phyloP scores from a whole-genome alignment of 2,329 filamentous ascomycete species.

The Aspergillus amoenus region DNA sequence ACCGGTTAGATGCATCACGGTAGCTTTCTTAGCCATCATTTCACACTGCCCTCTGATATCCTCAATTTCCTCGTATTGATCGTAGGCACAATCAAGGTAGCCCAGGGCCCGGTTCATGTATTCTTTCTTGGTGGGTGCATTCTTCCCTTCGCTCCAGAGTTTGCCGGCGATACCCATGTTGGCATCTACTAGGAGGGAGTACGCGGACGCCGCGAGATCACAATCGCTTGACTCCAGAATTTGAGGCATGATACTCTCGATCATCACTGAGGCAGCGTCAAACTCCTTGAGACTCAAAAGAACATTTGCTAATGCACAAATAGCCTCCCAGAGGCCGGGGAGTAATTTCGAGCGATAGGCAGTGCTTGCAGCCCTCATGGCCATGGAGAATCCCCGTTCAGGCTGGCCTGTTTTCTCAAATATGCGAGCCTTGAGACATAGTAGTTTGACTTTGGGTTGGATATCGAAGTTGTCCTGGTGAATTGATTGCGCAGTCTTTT shows the following conservation, averaged over 20 bases:
- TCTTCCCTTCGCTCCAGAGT: slow-evolving; percentile 30
- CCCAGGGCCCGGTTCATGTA: slow-evolving; percentile 59
- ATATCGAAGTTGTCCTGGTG: slow-evolving; percentile 60
- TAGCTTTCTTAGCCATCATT: slow-evolving; percentile 78
- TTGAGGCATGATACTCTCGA: slow-evolving; percentile 71
- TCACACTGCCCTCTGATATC: slow-evolving; percentile 72
- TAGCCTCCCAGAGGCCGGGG: slow-evolving; percentile 69
- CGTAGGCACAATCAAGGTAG: slow-evolving; percentile 63
- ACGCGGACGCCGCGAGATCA: slow-evolving; percentile 64
- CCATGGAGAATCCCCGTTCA: slow-evolving; percentile 73
- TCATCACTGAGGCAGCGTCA: slow-evolving; percentile 61
- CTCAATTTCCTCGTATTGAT: slow-evolving; percentile 65
- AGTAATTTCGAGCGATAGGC: slow-evolving; percentile 69
- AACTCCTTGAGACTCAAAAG: slow-evolving; percentile 71
- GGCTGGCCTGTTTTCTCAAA: slow-evolving; percentile 68
- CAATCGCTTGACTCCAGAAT: slow-evolving; percentile 70
- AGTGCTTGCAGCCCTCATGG: slow-evolving; percentile 71
- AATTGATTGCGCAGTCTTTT: slow-evolving; percentile 53
- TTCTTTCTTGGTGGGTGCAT: slow-evolving; percentile 50
- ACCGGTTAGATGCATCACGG: slow-evolving; percentile 69
- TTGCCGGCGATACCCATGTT: slow-evolving; percentile 71
- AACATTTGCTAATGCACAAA: slow-evolving; percentile 66
- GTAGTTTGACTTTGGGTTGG: slow-evolving; percentile 66
- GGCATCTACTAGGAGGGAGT: slow-evolving; percentile 71
- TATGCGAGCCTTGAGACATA: slow-evolving; percentile 71